Evolutionary conservation across 1,284 basidiomycete genomes (phyloP).

Genomic region (Austroboletus novae-zelandiae): DNA sequence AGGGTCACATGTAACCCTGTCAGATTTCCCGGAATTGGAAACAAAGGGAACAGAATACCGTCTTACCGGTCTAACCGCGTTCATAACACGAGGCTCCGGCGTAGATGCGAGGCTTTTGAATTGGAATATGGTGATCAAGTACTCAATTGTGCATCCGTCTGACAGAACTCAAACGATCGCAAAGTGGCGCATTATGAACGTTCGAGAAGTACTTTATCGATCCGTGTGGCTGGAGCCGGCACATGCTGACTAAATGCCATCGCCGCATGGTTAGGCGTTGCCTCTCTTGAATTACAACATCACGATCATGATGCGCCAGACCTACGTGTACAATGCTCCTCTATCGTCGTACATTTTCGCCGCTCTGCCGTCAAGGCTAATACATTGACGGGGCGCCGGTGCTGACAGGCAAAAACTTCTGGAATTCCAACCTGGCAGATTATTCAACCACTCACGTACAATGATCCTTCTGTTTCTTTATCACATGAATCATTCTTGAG

Average conservation of each 20-base stretch:
- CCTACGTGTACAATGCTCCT: too few relatives aligned
- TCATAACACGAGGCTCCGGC: not conserved
- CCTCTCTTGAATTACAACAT: conserved; percentile 7
- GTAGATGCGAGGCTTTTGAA: not conserved
- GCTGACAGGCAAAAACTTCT: not conserved
- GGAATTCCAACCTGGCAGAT: not conserved
- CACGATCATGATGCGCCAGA: not conserved
- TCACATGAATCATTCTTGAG: not conserved
- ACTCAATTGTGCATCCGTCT: not conserved
- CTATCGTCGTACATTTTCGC: not conserved
- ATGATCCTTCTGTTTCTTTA: not conserved
- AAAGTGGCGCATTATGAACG: conserved; percentile 13
- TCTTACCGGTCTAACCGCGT: not conserved
- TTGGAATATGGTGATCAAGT: conserved; percentile 9
- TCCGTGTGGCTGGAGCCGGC: not conserved
- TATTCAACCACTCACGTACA: conserved; percentile 19
- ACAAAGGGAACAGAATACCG: not conserved
- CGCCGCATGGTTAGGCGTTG: conserved; percentile 1
- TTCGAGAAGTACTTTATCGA: conserved; percentile 8
- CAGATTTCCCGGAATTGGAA: not conserved
- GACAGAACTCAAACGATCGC: not conserved
- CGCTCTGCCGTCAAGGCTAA: not conserved
- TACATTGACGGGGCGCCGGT: not conserved
- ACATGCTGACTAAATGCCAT: not conserved
- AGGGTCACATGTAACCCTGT: not conserved